phyloP scores from a whole-genome alignment of 345 rosid genomes.

The Raphanus raphanistrum region DNA sequence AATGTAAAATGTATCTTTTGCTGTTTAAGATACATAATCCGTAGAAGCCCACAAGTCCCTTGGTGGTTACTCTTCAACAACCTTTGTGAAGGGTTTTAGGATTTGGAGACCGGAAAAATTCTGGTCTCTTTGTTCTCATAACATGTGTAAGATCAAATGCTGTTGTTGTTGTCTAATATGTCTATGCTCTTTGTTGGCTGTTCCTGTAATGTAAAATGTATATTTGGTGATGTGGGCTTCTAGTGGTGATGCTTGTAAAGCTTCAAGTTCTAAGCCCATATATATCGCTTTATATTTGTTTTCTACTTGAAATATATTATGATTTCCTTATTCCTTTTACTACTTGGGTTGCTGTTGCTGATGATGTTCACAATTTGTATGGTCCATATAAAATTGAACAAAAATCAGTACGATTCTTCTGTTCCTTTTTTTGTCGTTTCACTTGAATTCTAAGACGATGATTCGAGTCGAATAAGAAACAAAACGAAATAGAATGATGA shows the following conservation, averaged over 20 bases:
- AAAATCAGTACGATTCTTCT: background rate
- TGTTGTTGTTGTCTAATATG: constrained; percentile 1
- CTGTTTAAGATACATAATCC: constrained; percentile 11
- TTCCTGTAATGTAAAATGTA: background rate
- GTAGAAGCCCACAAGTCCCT: constrained; percentile 51
- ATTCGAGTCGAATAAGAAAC: background rate
- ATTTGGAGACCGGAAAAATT: constrained; percentile 14
- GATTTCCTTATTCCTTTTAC: background rate
- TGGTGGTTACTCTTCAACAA: constrained; percentile 89
- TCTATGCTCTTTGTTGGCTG: constrained; percentile 9
- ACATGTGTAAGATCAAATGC: constrained; percentile 19
- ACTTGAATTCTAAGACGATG: background rate
- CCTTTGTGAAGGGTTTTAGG: constrained; percentile 55
- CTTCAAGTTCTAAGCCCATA: constrained; percentile 2
- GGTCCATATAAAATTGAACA: background rate
- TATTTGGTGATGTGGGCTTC: constrained; percentile 16
- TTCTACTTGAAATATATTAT: background rate
- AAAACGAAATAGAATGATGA: background rate
- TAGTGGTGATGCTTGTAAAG: background rate
- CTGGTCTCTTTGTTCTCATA: constrained; percentile 19
- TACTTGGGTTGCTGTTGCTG: background rate
- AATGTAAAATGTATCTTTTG: constrained; percentile 27
- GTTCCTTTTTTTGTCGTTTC: background rate
- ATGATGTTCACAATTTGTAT: background rate
- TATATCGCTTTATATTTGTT: background rate